Conservation (phyloP, 1,139 yeast species). For the Scheffersomyces cryptocercus region DNA sequence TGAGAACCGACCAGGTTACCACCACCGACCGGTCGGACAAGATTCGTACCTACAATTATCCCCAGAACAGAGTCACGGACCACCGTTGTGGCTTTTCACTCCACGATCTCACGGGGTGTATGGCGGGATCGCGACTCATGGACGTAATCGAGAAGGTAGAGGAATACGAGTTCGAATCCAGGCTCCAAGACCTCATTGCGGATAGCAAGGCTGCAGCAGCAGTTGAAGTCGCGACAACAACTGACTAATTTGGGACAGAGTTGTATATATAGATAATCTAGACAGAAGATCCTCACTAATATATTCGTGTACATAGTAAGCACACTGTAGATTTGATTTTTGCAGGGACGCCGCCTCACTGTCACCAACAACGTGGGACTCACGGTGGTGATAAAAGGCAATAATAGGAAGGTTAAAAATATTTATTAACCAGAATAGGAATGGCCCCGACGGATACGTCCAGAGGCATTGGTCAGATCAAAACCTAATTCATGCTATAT, state of each 20-base stretch:
- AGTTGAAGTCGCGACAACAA: neutral
- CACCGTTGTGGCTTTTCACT: conserved; percentile 82
- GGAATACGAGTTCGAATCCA: conserved; percentile 22
- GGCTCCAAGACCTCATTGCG: conserved; percentile 20
- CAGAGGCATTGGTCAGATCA: no score
- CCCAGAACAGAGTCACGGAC: conserved; percentile 91
- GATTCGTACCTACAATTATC: conserved; percentile 88
- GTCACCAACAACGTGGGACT: no score
- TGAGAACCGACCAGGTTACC: conserved; percentile 81
- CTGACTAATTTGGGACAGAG: neutral
- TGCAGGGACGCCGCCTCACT: no score
- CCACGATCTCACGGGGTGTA: conserved; percentile 78
- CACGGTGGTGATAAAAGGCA: no score
- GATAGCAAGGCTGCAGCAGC: conserved; percentile 1
- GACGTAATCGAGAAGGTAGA: conserved; percentile 34
- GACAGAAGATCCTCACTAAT: neutral
- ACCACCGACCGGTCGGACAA: conserved; percentile 91
- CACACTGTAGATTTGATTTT: no score
- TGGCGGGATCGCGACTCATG: conserved; percentile 71
- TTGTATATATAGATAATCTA: neutral
- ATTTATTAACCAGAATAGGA: no score
- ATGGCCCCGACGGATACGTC: no score
- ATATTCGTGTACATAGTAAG: no score
- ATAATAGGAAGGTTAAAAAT: no score
- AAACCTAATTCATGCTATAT: no score